These are phyloP conservation scores for Pestalotiopsis sp. DNA, from an alignment of 2,329 filamentous ascomycete species.

Conservation along the genomic window DNA sequence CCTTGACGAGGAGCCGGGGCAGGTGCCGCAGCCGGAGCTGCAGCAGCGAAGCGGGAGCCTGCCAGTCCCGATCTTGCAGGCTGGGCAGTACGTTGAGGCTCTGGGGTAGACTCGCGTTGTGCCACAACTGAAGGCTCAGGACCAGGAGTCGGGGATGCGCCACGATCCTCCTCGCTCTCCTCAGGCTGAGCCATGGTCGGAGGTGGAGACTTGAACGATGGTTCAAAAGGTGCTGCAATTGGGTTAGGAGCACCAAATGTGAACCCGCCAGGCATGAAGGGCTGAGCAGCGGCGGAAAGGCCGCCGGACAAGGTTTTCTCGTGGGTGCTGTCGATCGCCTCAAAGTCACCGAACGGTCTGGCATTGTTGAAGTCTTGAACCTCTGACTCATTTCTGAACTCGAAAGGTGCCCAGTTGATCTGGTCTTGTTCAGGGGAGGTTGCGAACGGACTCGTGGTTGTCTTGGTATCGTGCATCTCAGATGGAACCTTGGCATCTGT, in stretches of 20 bases:
- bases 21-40: constrained; percentile 11
- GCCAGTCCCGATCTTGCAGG: constrained; percentile 27
- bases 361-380: constrained; percentile 55
- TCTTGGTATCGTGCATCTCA: constrained; percentile 41
- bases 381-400: constrained; percentile 56
- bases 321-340: constrained; percentile 45
- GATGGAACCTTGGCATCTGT: constrained; percentile 47
- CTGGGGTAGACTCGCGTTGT: constrained; percentile 20
- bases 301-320: constrained; percentile 50
- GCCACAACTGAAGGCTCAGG: constrained; percentile 26
- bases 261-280: constrained; percentile 59
- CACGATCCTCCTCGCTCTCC: constrained; percentile 32
- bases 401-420: constrained; percentile 63
- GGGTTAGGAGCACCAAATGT: constrained; percentile 35
- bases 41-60: constrained; percentile 36
- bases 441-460: constrained; percentile 56
- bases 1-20: constrained; percentile 35
- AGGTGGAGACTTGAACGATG: constrained; percentile 28
- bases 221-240: constrained; percentile 31
- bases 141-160: constrained; percentile 36
- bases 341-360: constrained; percentile 49
- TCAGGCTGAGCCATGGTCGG: constrained; percentile 24
- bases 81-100: constrained; percentile 17
- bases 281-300: constrained; percentile 71
- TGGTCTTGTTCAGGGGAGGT: constrained; percentile 52